phyloP scores from a whole-genome alignment of 1,139 yeast species.

The Geotrichum australiense region DNA sequence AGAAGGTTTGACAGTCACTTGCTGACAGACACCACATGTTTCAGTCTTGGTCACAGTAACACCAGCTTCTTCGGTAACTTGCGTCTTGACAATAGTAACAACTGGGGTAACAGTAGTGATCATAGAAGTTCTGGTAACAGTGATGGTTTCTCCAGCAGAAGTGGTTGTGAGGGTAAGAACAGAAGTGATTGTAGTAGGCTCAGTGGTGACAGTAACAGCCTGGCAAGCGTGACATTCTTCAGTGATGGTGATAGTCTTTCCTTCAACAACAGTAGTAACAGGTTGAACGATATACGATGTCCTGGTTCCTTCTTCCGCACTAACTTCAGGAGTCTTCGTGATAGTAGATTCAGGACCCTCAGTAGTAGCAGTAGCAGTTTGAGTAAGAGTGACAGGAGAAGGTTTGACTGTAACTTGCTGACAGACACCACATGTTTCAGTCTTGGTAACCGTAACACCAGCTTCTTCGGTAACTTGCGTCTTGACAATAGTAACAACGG shows the following conservation, averaged over 20 bases:
- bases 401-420: conserved; percentile 7
- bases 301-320: conserved; percentile 1
- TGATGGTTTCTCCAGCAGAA: not conserved
- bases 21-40: conserved; percentile 6
- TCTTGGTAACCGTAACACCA: conserved; percentile 4
- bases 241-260: conserved; percentile 6
- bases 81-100: conserved; percentile 7
- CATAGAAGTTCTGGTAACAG: conserved; percentile 1
- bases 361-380: not conserved
- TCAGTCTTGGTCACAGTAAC: conserved; percentile 6
- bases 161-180: conserved; percentile 1
- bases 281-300: conserved; percentile 8
- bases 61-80: conserved; percentile 1
- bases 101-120: conserved; percentile 1
- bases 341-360: not conserved
- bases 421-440: conserved; percentile 8
- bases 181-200: not conserved
- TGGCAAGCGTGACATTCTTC: conserved; percentile 7
- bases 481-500: conserved; percentile 12
- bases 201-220: conserved; percentile 4
- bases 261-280: conserved; percentile 4
- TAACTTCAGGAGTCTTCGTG: conserved; percentile 2
- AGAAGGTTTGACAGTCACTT: conserved; percentile 8
- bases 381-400: conserved; percentile 2
- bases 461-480: conserved; percentile 5